Evolutionary conservation across 345 rosid species (phyloP), one percentile per base, ranked within the genome.

Genomic region (Hypericum perforatum): DNA sequence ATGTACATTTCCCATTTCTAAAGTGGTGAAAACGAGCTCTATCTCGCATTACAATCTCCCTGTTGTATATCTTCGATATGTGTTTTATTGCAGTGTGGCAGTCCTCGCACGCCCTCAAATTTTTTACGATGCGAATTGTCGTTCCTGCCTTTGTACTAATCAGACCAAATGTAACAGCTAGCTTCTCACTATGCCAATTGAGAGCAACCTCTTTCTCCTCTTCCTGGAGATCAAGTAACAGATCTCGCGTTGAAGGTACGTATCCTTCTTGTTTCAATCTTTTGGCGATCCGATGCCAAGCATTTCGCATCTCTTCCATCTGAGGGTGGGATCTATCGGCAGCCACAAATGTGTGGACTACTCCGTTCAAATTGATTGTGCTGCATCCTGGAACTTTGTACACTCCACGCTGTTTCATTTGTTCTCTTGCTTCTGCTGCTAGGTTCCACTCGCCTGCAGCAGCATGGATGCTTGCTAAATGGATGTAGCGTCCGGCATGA

Each of bases 151-250:
- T 69, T 49, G 82, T 76, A 58, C 67, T 65, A 16, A 83, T 74
- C 14, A 83, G 56, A 41, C 91, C 85, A n/a, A 76, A 84, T 41
- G 80, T 57, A 46, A 78, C 58, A 43, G 85, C 85, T 52, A 84
- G 62, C 68, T 77, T 84, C 78, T 84, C 84, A 37, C 89, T 78
- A 62, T 82, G 89, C 74, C 71, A 76, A 64, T 72, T 67, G 44
- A 76, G 65, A 3, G 75, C 80, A 39, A 55, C 74, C 70, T 71
- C 77, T 73, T 75, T 79, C 62, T 72, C 82, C 38, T 72, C 67
- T n/a, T 74, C 77, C 8, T 59, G 74, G 3, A 77, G 69, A 65
- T 78, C 73, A 32, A 65, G 72, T 56, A 69, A 72, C 41, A 65
- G 61, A 37, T 63, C 54, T 39, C 63, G 55, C 7, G 70, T 43